These are phyloP conservation scores for Sporothrix variecibatus DNA, from an alignment of 2,329 filamentous ascomycete species.

Conservation along the genomic window DNA sequence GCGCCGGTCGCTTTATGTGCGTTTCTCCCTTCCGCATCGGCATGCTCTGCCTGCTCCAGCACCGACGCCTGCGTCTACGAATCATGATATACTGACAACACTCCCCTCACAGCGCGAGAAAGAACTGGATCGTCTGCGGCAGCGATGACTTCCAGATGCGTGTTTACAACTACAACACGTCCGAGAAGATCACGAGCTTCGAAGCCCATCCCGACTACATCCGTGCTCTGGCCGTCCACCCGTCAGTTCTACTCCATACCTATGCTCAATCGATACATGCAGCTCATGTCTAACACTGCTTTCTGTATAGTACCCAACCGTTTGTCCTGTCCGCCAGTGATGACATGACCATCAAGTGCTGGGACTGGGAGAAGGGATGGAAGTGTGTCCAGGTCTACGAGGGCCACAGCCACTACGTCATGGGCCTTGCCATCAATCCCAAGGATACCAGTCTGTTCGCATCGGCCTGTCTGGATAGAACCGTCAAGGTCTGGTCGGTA, in stretches of 20 bases:
- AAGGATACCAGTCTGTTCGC: conserved; percentile 93
- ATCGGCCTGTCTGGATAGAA: conserved; percentile 92
- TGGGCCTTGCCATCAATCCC: conserved; percentile 95
- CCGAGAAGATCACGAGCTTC: conserved; percentile 95
- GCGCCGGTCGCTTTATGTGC: conserved; percentile 85
- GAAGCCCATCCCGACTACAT: conserved; percentile 99
- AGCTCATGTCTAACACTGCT: conserved; percentile 9
- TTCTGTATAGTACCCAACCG: conserved; percentile 64
- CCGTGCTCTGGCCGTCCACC: conserved; percentile 92
- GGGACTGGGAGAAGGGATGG: conserved; percentile 99
- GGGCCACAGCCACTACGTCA: conserved; percentile 90
- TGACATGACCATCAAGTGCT: conserved; percentile 98
- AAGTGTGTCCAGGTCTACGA: conserved; percentile 96
- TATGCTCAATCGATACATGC: background rate
- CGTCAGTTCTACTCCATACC: conserved; percentile 40
- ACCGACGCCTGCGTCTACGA: background rate
- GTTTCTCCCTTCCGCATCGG: background rate
- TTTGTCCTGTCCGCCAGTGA: conserved; percentile 95
- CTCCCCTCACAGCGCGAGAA: conserved; percentile 60
- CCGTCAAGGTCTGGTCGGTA: conserved; percentile 65
- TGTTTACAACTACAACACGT: conserved; percentile 86
- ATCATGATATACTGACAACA: background rate
- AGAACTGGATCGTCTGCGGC: conserved; percentile 98
- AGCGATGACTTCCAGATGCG: conserved; percentile 77
- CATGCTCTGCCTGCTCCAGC: background rate